A percentile compares a stretch with the other conserved stretches of the same genome.
Conservation (phyloP, 1,284 basidiomycete species). For the Gomphus bonarii region DNA sequence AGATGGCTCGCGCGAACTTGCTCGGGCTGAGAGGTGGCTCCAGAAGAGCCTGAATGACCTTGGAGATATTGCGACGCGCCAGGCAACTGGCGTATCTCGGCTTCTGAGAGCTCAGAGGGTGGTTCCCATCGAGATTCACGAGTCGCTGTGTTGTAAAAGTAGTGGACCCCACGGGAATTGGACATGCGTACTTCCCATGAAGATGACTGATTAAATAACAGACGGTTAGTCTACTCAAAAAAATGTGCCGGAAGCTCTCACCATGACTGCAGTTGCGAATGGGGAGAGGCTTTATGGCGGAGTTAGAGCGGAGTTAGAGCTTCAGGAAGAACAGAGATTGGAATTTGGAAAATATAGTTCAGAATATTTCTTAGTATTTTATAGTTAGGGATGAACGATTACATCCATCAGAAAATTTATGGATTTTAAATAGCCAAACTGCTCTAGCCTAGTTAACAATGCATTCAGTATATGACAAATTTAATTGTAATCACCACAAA, state of each 20-base stretch:
- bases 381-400: too few species aligned
- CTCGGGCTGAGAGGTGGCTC: conserved; percentile 17
- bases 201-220: conserved; percentile 6
- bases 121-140: conserved; percentile 77
- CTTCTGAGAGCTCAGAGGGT: conserved; percentile 55
- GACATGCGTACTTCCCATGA: conserved; percentile 81
- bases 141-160: conserved; percentile 79
- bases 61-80: conserved; percentile 46
- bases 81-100: conserved; percentile 54
- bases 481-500: too few species aligned
- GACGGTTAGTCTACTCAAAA: not conserved
- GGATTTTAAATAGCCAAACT: too few species aligned
- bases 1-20: conserved; percentile 92
- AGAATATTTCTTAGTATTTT: too few species aligned
- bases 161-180: conserved; percentile 68
- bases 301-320: too few species aligned
- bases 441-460: too few species aligned
- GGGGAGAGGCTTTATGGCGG: not conserved
- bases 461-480: too few species aligned
- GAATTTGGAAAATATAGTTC: too few species aligned
- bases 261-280: not conserved
- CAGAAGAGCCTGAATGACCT: conserved; percentile 16
- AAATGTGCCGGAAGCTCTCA: not conserved
- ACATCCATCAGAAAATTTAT: too few species aligned
- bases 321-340: too few species aligned